phyloP scores from a whole-genome alignment of 768 basidiomycete species.

The Paxillus ammoniavirescens region DNA sequence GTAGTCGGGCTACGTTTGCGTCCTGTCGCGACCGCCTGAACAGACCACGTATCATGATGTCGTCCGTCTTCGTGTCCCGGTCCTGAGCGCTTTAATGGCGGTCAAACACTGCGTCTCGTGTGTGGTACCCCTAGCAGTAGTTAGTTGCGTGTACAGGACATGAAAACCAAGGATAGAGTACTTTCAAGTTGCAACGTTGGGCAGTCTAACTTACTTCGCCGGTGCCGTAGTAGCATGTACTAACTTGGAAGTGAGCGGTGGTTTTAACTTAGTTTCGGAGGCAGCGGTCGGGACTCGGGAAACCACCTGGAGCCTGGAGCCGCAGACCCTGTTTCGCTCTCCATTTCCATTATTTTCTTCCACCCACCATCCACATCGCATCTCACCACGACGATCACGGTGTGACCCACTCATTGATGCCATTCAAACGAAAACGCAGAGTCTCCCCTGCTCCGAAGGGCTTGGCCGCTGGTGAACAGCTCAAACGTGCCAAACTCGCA shows the following conservation, averaged over 20 bases:
- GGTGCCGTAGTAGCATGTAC: too few relatives aligned
- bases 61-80: conserved; percentile 19
- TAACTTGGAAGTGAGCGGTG: too few relatives aligned
- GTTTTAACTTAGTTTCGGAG: too few relatives aligned
- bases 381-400: not conserved
- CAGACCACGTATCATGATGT: conserved; percentile 7
- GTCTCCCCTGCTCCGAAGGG: conserved; percentile 47
- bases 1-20: conserved; percentile 42
- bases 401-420: conserved; percentile 37
- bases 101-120: not conserved
- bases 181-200: not conserved
- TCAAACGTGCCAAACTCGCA: conserved; percentile 57
- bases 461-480: conserved; percentile 57
- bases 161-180: not conserved
- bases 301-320: too few relatives aligned
- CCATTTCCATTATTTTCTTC: conserved; percentile 5
- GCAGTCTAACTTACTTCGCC: not conserved
- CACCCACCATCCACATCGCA: conserved; percentile 3
- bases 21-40: conserved; percentile 22
- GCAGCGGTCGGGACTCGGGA: too few relatives aligned
- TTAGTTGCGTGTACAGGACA: not conserved
- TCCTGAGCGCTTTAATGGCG: too few relatives aligned
- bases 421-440: conserved; percentile 58
- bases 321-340: conserved; percentile 4
- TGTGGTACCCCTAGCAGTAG: not conserved